Percentiles rank a stretch among this genome's conserved stretches.
Conservation (phyloP, 768 basidiomycete species). For the Rossbeevera mucosa region DNA sequence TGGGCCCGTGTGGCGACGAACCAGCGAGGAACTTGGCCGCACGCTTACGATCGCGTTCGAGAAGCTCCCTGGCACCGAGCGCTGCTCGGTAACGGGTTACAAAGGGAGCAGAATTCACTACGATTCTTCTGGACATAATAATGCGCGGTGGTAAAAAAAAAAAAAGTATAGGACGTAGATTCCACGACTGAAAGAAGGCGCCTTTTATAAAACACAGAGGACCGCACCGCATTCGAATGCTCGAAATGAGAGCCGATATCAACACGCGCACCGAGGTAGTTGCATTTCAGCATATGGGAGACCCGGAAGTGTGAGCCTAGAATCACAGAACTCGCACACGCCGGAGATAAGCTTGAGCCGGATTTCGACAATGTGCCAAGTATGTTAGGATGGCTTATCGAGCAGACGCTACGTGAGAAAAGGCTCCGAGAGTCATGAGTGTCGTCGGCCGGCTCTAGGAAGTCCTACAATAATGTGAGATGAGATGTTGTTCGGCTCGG, state of each 20-base stretch:
- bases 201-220: constrained; percentile 18
- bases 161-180: neutral
- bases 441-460: neutral
- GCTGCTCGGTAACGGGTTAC: constrained; percentile 36
- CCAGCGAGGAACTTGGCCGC: constrained; percentile 54
- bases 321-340: neutral
- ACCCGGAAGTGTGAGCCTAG: neutral
- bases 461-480: neutral
- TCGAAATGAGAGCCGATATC: neutral
- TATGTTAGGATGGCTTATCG: neutral
- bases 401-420: neutral
- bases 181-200: neutral
- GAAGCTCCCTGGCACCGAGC: constrained; percentile 43
- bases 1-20: constrained; percentile 51
- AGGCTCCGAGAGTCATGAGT: neutral
- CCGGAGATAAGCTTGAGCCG: neutral
- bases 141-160: neutral
- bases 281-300: neutral
- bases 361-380: neutral
- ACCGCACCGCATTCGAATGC: neutral
- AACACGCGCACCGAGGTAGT: neutral
- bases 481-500: neutral
- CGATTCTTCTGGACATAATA: constrained; percentile 34
- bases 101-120: constrained; percentile 42
- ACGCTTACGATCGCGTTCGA: constrained; percentile 50